Conservation (phyloP, 805 yeast genomes). For the Myxozyma mucilagina region DNA sequence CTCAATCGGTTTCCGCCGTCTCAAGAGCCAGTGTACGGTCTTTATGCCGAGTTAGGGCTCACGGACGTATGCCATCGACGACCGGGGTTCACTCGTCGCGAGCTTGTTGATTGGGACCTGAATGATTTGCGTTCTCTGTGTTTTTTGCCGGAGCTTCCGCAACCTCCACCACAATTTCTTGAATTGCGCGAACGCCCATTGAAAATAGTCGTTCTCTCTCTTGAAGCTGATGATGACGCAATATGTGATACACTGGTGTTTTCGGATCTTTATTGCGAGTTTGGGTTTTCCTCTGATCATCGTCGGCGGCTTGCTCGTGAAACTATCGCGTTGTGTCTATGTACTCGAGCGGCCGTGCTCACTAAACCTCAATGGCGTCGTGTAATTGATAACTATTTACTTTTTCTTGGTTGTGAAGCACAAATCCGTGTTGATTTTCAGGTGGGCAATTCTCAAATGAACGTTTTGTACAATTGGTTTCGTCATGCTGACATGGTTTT, state of each 20-base stretch:
- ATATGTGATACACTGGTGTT: slow-evolving; percentile 53
- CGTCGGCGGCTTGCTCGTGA: slow-evolving; percentile 60
- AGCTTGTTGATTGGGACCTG: slow-evolving; percentile 66
- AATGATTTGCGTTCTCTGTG: slow-evolving; percentile 68
- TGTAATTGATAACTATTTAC: slow-evolving; percentile 65
- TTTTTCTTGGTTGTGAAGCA: slow-evolving; percentile 66
- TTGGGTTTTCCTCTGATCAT: slow-evolving; percentile 55
- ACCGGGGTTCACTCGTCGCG: slow-evolving; percentile 62
- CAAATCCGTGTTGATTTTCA: slow-evolving; percentile 68
- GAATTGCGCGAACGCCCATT: slow-evolving; percentile 43
- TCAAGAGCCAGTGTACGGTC: not conserved
- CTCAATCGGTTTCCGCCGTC: slow-evolving; percentile 4
- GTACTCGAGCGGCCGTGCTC: slow-evolving; percentile 40
- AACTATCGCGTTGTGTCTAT: slow-evolving; percentile 50
- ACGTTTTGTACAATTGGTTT: not conserved
- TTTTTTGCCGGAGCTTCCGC: slow-evolving; percentile 48
- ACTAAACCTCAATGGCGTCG: slow-evolving; percentile 70
- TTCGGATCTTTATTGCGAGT: slow-evolving; percentile 67
- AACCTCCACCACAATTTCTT: slow-evolving; percentile 37
- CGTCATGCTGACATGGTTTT: not conserved
- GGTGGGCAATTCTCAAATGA: not conserved
- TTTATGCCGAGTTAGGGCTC: slow-evolving; percentile 14
- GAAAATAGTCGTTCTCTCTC: slow-evolving; percentile 54
- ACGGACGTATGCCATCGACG: slow-evolving; percentile 42
- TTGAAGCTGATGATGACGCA: slow-evolving; percentile 50